Conservation (phyloP, 768 basidiomycete genomes). For the Russula brevipes region DNA sequence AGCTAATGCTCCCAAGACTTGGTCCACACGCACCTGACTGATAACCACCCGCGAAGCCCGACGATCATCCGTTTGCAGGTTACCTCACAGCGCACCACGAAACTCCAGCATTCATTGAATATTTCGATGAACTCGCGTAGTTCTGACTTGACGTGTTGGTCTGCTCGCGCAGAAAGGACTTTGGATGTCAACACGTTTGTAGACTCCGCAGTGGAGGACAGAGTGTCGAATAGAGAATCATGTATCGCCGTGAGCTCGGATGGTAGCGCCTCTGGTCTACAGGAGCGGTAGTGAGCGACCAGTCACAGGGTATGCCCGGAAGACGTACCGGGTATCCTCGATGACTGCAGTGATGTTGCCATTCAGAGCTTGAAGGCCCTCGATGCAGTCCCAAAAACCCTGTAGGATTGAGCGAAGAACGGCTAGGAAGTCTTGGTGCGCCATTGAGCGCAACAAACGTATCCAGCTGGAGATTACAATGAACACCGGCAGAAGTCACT, state of each 20-base stretch:
- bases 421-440: slow-evolving; percentile 60
- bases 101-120: slow-evolving; percentile 84
- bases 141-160: slow-evolving; percentile 70
- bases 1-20: neutral
- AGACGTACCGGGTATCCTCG: slow-evolving; percentile 41
- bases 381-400: slow-evolving; percentile 57
- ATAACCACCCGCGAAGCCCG: slow-evolving; percentile 78
- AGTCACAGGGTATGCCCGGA: neutral
- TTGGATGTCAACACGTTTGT: slow-evolving; percentile 79
- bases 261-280: slow-evolving; percentile 38
- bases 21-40: slow-evolving; percentile 51
- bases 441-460: slow-evolving; percentile 57
- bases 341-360: slow-evolving; percentile 53
- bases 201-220: slow-evolving; percentile 78
- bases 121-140: slow-evolving; percentile 72
- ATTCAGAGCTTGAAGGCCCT: slow-evolving; percentile 62
- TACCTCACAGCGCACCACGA: slow-evolving; percentile 83
- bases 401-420: slow-evolving; percentile 59
- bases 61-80: slow-evolving; percentile 90
- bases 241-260: slow-evolving; percentile 44
- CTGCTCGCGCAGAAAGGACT: slow-evolving; percentile 68
- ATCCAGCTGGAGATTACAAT: slow-evolving; percentile 35
- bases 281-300: neutral
- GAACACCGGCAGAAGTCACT: neutral
- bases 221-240: slow-evolving; percentile 69